phyloP scores from a whole-genome alignment of 768 basidiomycete genomes.

The Cytidiella melzeri region DNA sequence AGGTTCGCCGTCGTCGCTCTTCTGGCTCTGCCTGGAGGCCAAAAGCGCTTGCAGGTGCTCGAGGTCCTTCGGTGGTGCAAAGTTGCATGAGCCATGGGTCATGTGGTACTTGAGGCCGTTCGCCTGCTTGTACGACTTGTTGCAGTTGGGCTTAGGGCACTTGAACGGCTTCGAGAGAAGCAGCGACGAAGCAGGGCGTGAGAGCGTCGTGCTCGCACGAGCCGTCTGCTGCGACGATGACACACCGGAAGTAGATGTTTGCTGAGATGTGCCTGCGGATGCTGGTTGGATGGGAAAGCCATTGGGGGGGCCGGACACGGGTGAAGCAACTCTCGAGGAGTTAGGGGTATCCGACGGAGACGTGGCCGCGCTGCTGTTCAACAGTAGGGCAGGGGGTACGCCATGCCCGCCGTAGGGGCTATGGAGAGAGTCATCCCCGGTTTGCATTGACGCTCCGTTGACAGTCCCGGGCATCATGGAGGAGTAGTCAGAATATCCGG shows the following conservation, averaged over 20 bases:
- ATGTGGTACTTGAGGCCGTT: slow-evolving; percentile 94
- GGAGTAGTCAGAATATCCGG: slow-evolving; percentile 62
- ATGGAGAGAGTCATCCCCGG: slow-evolving; percentile 6
- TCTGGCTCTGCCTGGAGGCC: slow-evolving; percentile 39
- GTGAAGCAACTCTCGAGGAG: slow-evolving; percentile 37
- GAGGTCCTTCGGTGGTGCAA: slow-evolving; percentile 82
- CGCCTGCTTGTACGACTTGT: slow-evolving; percentile 94
- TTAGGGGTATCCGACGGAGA: slow-evolving; percentile 44
- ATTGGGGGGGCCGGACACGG: slow-evolving; percentile 18
- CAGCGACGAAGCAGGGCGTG: slow-evolving; percentile 50
- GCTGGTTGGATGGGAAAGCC: slow-evolving; percentile 14
- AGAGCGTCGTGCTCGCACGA: slow-evolving; percentile 40
- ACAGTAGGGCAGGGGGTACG: slow-evolving; percentile 62
- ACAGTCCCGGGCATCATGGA: slow-evolving; percentile 54
- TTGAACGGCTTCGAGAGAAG: slow-evolving; percentile 81
- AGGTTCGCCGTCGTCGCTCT: slow-evolving; percentile 26
- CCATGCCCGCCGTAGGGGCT: slow-evolving; percentile 28
- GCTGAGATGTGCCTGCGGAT: slow-evolving; percentile 22
- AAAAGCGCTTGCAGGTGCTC: slow-evolving; percentile 72
- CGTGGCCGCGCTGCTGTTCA: slow-evolving; percentile 35
- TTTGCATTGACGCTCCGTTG: slow-evolving; percentile 17
- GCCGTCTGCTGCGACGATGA: slow-evolving; percentile 22
- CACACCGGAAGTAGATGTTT: slow-evolving; percentile 19
- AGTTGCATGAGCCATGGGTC: slow-evolving; percentile 90
- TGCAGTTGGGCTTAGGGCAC: slow-evolving; percentile 93